Evolutionary conservation across 768 basidiomycete species (phyloP).

Genomic region (Mycena vitilis): DNA sequence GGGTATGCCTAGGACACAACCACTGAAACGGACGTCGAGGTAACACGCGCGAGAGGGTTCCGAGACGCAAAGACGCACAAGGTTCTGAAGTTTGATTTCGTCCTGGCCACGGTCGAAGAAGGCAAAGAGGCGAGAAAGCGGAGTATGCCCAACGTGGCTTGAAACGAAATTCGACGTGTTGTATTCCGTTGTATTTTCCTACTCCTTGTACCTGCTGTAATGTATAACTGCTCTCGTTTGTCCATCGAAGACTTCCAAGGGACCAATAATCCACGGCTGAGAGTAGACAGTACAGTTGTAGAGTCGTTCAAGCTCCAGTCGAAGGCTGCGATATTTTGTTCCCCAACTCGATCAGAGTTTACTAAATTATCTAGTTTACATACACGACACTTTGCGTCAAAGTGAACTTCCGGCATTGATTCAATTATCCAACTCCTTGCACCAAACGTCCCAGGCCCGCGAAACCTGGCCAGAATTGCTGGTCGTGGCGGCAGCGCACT

Average conservation of each 20-base stretch:
- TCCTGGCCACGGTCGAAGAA: slow-evolving; percentile 56
- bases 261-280: too few species aligned
- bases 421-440: slow-evolving; percentile 27
- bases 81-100: slow-evolving; percentile 54
- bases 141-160: slow-evolving; percentile 12
- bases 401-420: too few species aligned
- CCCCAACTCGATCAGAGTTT: too few species aligned
- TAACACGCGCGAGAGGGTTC: slow-evolving; percentile 69
- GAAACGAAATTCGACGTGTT: background rate
- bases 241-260: too few species aligned
- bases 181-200: too few species aligned
- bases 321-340: too few species aligned
- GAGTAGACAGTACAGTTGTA: too few species aligned
- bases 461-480: slow-evolving; percentile 30
- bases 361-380: too few species aligned
- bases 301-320: too few species aligned
- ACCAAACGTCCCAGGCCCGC: slow-evolving; percentile 35
- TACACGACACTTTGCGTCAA: too few species aligned
- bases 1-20: slow-evolving; percentile 59
- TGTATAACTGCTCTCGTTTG: too few species aligned
- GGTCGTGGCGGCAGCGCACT: slow-evolving; percentile 24
- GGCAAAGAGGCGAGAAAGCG: slow-evolving; percentile 47
- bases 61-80: slow-evolving; percentile 52
- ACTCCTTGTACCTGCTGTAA: background rate
- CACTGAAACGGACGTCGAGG: slow-evolving; percentile 62